Evolutionary conservation across 2,329 filamentous ascomycete genomes (phyloP).

Genomic region (Pleoardoris graminearum): DNA sequence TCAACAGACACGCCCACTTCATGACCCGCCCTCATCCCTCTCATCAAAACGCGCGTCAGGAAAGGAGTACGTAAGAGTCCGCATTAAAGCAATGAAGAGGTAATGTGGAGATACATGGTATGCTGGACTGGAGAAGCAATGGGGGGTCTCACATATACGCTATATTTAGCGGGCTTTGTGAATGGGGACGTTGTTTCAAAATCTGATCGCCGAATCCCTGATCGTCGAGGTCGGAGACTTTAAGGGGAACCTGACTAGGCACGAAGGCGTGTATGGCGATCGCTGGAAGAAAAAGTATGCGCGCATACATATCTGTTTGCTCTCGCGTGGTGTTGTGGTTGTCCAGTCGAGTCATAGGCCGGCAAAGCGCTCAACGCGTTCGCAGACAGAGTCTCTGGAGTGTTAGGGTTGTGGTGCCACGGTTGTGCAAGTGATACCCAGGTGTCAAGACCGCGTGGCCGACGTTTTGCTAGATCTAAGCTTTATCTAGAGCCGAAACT

Average conservation of each 20-base stretch:
- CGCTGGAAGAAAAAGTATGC: background rate
- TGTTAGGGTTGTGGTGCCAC: background rate
- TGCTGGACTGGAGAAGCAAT: constrained; percentile 11
- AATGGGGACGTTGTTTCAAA: constrained; percentile 11
- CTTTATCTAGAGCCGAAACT: too few species aligned
- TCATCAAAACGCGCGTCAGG: constrained; percentile 4
- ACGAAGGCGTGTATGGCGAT: constrained; percentile 1
- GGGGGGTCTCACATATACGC: constrained; percentile 20
- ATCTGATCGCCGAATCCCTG: constrained; percentile 5
- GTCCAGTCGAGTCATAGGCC: too few species aligned
- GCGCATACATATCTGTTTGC: constrained; percentile 3
- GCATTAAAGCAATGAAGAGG: background rate
- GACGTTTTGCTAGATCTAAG: too few species aligned
- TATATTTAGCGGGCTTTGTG: constrained; percentile 21
- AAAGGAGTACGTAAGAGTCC: background rate
- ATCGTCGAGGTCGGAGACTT: background rate
- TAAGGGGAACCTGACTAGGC: constrained; percentile 4
- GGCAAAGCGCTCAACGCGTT: too few species aligned
- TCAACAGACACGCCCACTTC: background rate
- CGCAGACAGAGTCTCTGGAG: too few species aligned
- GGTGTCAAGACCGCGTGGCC: background rate
- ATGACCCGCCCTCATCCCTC: constrained; percentile 13
- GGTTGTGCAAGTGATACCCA: background rate
- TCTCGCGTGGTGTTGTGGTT: background rate
- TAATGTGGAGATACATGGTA: constrained; percentile 1